Conservation (phyloP, 768 basidiomycete genomes). For the Pleurotus cornucopiae region DNA sequence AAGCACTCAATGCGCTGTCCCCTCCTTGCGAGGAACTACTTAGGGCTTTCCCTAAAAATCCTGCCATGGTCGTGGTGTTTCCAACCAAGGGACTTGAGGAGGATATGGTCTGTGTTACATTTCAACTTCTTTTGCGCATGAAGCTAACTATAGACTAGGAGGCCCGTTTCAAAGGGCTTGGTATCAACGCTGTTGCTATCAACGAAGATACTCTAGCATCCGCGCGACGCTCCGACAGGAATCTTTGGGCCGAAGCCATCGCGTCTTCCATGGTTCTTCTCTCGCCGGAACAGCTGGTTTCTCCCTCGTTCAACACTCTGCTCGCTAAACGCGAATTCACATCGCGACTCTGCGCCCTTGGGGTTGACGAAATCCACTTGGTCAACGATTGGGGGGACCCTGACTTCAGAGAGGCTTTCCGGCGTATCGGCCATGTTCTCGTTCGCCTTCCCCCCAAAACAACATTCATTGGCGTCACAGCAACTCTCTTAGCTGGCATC, state of each 20-base stretch:
- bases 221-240: neutral
- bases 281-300: conserved; percentile 19
- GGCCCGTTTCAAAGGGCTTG: conserved; percentile 11
- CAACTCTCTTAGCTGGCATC: neutral
- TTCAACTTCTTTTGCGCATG: neutral
- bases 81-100: conserved; percentile 21
- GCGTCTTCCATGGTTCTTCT: conserved; percentile 16
- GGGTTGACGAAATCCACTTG: conserved; percentile 25
- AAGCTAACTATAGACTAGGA: conserved; percentile 2
- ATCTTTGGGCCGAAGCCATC: conserved; percentile 15
- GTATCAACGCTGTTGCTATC: conserved; percentile 16
- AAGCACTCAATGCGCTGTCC: neutral
- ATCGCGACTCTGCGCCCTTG: conserved; percentile 17
- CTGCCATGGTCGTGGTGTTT: conserved; percentile 15
- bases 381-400: conserved; percentile 18
- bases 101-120: conserved; percentile 16
- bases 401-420: conserved; percentile 18
- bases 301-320: conserved; percentile 14
- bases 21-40: neutral
- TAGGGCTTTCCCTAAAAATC: conserved; percentile 11
- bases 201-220: conserved; percentile 14
- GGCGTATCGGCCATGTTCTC: conserved; percentile 16
- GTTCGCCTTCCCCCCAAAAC: conserved; percentile 5
- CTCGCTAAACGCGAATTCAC: conserved; percentile 13
- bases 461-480: neutral